A percentile compares a stretch with the other conserved stretches of the same genome.
phyloP scores from a whole-genome alignment of 352 stramenopile species.

The Pythium brachiatum region DNA sequence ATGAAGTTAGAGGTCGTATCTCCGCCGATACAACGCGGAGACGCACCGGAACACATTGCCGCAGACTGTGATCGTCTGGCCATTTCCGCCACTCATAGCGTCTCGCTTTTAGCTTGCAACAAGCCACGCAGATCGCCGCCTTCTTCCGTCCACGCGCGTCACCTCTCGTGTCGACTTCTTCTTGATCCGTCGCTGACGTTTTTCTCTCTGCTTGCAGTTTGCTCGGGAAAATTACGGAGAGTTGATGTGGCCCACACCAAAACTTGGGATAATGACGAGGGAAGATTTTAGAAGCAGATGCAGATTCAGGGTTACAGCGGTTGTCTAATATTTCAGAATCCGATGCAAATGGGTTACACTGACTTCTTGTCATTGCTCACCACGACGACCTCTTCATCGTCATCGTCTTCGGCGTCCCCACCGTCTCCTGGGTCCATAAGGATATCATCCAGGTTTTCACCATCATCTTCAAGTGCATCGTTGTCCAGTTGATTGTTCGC shows the following conservation, averaged over 20 bases:
- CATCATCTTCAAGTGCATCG: slow-evolving; percentile 12
- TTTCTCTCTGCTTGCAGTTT: slow-evolving; percentile 14
- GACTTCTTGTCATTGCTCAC: slow-evolving; percentile 10
- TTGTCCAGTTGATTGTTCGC: slow-evolving; percentile 21
- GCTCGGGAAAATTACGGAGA: background rate
- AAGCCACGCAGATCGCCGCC: background rate
- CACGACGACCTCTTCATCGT: slow-evolving; percentile 22
- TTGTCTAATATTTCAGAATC: background rate
- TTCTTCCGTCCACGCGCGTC: background rate
- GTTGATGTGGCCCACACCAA: slow-evolving; percentile 20
- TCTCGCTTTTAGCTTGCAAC: background rate
- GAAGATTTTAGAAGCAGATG: background rate
- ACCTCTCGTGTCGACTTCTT: background rate
- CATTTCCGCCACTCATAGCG: slow-evolving; percentile 57
- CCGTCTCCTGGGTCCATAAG: slow-evolving; percentile 15
- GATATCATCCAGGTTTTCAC: slow-evolving; percentile 21
- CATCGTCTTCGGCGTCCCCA: slow-evolving; percentile 25
- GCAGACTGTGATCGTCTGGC: slow-evolving; percentile 76
- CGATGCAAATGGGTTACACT: slow-evolving; percentile 5
- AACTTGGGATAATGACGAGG: background rate
- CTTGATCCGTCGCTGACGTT: slow-evolving; percentile 12
- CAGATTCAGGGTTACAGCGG: background rate
- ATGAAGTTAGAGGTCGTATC: too few species aligned
- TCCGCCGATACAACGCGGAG: background rate
- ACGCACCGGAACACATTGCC: slow-evolving; percentile 78